These are phyloP conservation scores for Sergeia podlipaevii DNA, from an alignment of 208 protist genomes.

Conservation along the genomic window DNA sequence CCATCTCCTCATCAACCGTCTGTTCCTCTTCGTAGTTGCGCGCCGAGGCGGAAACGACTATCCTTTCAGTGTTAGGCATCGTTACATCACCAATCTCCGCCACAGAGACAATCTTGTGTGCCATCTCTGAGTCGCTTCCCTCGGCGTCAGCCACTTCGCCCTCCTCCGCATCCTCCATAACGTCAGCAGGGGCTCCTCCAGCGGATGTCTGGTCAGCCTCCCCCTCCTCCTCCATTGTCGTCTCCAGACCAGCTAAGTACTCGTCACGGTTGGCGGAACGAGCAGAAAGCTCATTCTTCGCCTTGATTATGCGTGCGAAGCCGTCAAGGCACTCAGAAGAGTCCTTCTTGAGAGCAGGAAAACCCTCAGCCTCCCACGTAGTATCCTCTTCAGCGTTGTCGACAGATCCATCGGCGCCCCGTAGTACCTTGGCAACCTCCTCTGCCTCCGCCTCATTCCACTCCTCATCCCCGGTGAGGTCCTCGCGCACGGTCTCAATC, in stretches of 20 bases:
- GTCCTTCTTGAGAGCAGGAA: background rate
- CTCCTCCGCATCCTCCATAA: no score
- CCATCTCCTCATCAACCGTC: no score
- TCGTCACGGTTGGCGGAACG: background rate
- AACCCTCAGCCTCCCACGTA: background rate
- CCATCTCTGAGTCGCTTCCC: no score
- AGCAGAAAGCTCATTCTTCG: background rate
- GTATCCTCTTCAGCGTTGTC: background rate
- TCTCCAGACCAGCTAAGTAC: background rate
- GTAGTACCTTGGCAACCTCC: conserved; percentile 1
- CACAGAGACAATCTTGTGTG: no score
- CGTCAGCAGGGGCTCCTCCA: no score
- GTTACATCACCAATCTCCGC: no score
- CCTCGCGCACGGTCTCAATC: no score
- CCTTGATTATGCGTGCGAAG: conserved; percentile 3
- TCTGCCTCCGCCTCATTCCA: background rate
- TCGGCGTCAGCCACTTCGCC: no score
- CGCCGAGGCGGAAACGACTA: no score
- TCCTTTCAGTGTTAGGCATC: no score
- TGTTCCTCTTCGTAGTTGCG: no score
- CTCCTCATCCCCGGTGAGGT: background rate
- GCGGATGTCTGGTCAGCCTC: background rate
- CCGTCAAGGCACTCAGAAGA: background rate
- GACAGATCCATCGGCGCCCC: background rate
- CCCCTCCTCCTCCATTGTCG: background rate